Base-by-base conservation (phyloP, 2,329 filamentous ascomycete genomes). In the Ploettnerulaceae sp. region DNA sequence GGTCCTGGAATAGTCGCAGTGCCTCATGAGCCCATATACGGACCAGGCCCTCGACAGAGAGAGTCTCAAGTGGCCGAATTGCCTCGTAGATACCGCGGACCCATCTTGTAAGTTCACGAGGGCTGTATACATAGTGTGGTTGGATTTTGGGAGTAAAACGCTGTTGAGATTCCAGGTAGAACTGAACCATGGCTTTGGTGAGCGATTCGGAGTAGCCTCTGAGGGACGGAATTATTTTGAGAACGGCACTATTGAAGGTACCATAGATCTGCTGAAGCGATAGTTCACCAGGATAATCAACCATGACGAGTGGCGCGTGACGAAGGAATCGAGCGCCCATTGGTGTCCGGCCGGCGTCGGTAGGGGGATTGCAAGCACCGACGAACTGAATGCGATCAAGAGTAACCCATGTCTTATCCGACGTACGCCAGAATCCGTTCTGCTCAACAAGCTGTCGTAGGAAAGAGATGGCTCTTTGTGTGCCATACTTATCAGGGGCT, bases 21-120 rank as follows among this genome's bases (percentile, higher is more conserved):
- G 94, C 93, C 70, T 98, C 93, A 58, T 99, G 93, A 0, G 94
- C 90, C 93, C 93, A 99, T 54, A 99, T 96, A 29, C 93, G 84
- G 32, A 98, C 84, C 37, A 99, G 75, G 1, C 93, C 93, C 69
- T 98, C 94, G 2, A 97, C 71, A 1, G 88, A 81, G 17, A 99
- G 74, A 8, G 76, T 85, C 67, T 98, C 93, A 9, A 98, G 77
- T 9, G 94, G 93, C 52, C 87, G 81, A 55, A 99, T 95, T 0
- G 93, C 91, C 68, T 99, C 93, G 59, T 99, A 98, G 15, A 99
- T 79, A 70, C 94, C 93, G 56, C 94, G 87, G 22, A 95, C 91
- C 93, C 93, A 99, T 65, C 93, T 79, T 9, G 94, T 98, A 60
- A 99, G 75, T 66, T 99, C 93, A 84, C 93, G 89, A 64, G 93